These are phyloP conservation scores for Globisporangium heterothallicum DNA, from an alignment of 352 stramenopile genomes.

Conservation along the genomic window DNA sequence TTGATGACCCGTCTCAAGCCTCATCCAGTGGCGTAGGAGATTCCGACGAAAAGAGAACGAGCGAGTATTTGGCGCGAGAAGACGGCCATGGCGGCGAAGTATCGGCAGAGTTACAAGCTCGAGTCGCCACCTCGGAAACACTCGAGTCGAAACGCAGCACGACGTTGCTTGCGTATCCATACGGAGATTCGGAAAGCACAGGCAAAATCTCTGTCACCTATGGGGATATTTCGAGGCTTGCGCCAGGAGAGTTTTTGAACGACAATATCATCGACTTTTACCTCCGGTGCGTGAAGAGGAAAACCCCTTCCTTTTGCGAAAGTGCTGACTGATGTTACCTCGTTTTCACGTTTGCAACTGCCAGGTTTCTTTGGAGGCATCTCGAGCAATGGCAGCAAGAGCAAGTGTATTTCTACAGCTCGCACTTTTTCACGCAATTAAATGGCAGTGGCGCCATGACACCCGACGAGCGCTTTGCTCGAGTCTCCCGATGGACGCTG, in stretches of 20 bases:
- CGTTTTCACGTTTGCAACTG: slow-evolving; percentile 35
- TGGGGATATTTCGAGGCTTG: slow-evolving; percentile 84
- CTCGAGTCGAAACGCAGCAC: slow-evolving; percentile 18
- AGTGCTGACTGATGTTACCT: not conserved
- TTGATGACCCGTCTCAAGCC: slow-evolving; percentile 10
- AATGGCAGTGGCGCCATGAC: slow-evolving; percentile 31
- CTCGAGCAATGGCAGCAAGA: slow-evolving; percentile 51
- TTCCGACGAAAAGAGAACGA: not conserved
- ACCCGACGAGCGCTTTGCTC: slow-evolving; percentile 42
- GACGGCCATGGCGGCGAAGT: not conserved
- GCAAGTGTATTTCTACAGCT: slow-evolving; percentile 91
- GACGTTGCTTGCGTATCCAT: slow-evolving; percentile 54
- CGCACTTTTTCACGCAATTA: slow-evolving; percentile 94
- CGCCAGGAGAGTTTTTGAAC: slow-evolving; percentile 91
- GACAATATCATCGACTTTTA: slow-evolving; percentile 93
- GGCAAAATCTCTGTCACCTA: slow-evolving; percentile 72
- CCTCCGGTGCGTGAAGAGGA: slow-evolving; percentile 51
- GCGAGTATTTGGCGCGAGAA: not conserved
- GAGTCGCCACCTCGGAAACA: not conserved
- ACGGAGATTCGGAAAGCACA: slow-evolving; percentile 34
- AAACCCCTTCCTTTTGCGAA: too few relatives aligned
- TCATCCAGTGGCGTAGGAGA: not conserved
- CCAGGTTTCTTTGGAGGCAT: slow-evolving; percentile 68
- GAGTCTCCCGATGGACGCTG: slow-evolving; percentile 79
- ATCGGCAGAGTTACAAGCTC: not conserved